Evolutionary conservation across 2,329 filamentous ascomycete genomes (phyloP).

Genomic region (Aspergillus sp.): DNA sequence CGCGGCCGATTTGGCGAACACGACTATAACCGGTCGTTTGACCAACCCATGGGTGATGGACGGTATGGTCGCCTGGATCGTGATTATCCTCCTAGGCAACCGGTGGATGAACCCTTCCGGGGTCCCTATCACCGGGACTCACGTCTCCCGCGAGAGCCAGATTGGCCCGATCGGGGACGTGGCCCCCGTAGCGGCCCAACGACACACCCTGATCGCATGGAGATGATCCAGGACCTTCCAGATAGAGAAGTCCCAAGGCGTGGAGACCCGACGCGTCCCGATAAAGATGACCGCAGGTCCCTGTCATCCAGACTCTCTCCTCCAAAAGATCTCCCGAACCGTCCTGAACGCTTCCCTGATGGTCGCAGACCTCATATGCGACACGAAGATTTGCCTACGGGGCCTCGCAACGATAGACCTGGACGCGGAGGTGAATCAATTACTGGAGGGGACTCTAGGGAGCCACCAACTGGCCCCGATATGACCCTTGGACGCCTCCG

Average conservation of each 20-base stretch:
- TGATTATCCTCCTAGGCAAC: slow-evolving; percentile 32
- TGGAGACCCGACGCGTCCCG: slow-evolving; percentile 25
- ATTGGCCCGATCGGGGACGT: slow-evolving; percentile 35
- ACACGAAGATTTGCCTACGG: slow-evolving; percentile 52
- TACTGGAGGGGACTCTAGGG: slow-evolving; percentile 35
- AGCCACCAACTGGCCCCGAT: slow-evolving; percentile 40
- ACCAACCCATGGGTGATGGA: slow-evolving; percentile 31
- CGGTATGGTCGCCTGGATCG: slow-evolving; percentile 40
- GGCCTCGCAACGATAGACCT: slow-evolving; percentile 49
- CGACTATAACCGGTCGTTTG: slow-evolving; percentile 36
- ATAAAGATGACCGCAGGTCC: slow-evolving; percentile 34
- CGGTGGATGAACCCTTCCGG: slow-evolving; percentile 40
- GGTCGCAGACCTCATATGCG: slow-evolving; percentile 33
- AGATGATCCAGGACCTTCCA: slow-evolving; percentile 32
- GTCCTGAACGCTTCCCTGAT: slow-evolving; percentile 36
- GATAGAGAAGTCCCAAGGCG: slow-evolving; percentile 34
- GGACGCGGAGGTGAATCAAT: slow-evolving; percentile 16
- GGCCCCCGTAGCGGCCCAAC: slow-evolving; percentile 27
- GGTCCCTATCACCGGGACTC: slow-evolving; percentile 35
- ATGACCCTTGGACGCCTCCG: slow-evolving; percentile 48
- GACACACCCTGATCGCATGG: slow-evolving; percentile 33
- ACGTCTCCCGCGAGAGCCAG: slow-evolving; percentile 34
- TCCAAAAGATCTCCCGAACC: slow-evolving; percentile 29
- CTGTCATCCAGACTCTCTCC: slow-evolving; percentile 26
- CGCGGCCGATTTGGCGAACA: slow-evolving; percentile 38